phyloP scores from a whole-genome alignment of 169 alveolate genomes.

The Cryptosporidium andersoni region DNA sequence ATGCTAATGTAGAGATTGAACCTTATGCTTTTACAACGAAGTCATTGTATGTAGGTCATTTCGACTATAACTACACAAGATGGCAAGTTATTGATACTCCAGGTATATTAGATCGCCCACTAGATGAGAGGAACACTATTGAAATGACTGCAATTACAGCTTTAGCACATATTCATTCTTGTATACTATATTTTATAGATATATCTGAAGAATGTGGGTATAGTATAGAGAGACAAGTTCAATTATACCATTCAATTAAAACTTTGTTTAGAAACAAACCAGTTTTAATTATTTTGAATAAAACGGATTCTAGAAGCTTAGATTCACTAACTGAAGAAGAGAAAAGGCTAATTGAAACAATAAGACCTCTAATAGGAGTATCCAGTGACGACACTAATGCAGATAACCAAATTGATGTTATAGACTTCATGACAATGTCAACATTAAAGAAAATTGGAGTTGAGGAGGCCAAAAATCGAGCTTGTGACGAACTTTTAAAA shows the following conservation, averaged over 20 bases:
- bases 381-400: conserved; percentile 72
- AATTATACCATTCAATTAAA: conserved; percentile 91
- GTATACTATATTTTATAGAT: conserved; percentile 88
- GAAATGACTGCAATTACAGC: conserved; percentile 99
- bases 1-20: conserved; percentile 98
- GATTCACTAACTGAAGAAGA: conserved; percentile 83
- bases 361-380: conserved; percentile 74
- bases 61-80: conserved; percentile 94
- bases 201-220: conserved; percentile 97
- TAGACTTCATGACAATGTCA: conserved; percentile 73
- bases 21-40: conserved; percentile 99
- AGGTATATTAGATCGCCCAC: conserved; percentile 97
- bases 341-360: conserved; percentile 81
- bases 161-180: conserved; percentile 96
- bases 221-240: conserved; percentile 91
- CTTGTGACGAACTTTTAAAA: conserved; percentile 84
- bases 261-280: conserved; percentile 95
- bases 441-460: conserved; percentile 87
- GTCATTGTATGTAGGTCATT: conserved; percentile 98
- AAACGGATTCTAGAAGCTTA: conserved; percentile 90
- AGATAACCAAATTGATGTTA: conserved; percentile 72
- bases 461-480: conserved; percentile 88
- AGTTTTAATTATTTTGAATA: conserved; percentile 92
- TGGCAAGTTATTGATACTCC: conserved; percentile 99
- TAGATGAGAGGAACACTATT: conserved; percentile 97